phyloP scores from a whole-genome alignment of 495 filamentous ascomycete genomes.

The Hypoxylon cercidicola region DNA sequence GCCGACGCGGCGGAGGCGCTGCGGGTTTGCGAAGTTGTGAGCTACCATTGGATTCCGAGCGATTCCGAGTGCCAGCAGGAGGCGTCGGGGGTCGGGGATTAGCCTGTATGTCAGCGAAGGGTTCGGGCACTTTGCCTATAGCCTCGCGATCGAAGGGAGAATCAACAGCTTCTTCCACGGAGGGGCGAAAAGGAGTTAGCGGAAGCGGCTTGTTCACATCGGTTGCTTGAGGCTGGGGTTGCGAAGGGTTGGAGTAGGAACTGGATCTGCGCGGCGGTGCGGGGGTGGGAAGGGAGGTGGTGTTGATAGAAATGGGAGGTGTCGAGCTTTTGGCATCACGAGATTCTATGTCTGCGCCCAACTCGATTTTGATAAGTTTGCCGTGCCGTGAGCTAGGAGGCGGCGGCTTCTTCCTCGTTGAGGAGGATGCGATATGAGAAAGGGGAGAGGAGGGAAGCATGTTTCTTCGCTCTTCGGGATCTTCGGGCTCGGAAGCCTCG shows the following conservation, averaged over 20 bases:
- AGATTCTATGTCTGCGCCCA: conserved; percentile 41
- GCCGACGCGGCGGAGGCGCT: conserved; percentile 61
- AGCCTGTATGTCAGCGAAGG: conserved; percentile 43
- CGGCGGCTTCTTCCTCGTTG: conserved; percentile 55
- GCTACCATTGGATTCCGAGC: conserved; percentile 45
- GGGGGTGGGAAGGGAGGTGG: conserved; percentile 36
- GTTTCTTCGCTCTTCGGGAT: conserved; percentile 50
- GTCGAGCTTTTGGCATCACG: conserved; percentile 27
- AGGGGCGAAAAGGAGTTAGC: conserved; percentile 54
- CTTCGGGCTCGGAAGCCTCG: conserved; percentile 54
- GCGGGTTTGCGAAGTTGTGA: conserved; percentile 51
- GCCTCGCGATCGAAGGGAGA: conserved; percentile 58
- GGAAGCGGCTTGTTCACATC: conserved; percentile 64
- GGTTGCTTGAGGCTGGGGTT: conserved; percentile 37
- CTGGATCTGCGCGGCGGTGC: conserved; percentile 40
- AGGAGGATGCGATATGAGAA: conserved; percentile 32
- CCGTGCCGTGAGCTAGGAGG: conserved; percentile 74
- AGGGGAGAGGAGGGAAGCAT: conserved; percentile 48
- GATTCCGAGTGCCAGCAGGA: conserved; percentile 47
- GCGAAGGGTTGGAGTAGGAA: conserved; percentile 20
- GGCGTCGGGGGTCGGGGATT: conserved; percentile 42
- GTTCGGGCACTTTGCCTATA: conserved; percentile 57
- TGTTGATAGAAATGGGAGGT: conserved; percentile 38
- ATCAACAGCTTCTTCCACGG: conserved; percentile 49
- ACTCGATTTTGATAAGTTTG: conserved; percentile 66